Base-by-base conservation (phyloP, 306 rosid genomes). In the Cucurbita pepo region DNA sequence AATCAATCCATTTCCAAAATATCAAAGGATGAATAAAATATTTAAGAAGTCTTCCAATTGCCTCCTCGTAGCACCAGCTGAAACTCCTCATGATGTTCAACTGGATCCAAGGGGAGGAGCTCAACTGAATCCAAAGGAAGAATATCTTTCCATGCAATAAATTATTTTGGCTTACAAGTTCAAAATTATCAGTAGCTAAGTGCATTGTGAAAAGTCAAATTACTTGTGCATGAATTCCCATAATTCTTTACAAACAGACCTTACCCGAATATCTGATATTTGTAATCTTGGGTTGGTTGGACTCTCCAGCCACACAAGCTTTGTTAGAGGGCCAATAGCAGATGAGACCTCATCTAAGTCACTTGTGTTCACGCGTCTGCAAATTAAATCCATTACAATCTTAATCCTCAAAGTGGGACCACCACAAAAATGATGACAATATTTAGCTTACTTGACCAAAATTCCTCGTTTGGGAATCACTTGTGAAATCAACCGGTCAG, bases 241-340 rank as follows among this genome's bases (percentile, higher is more conserved):
- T 36, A 81, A 74, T 61, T 79, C 40, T 70, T 72, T 76, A 74
- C 53, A 51, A 51, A 44, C 4, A 73, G 64, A 81, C 38, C 94
- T 81, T 86, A 94, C 98, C 56, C 85, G 88, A 81, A 94, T 90
- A 90, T 94, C 88, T 66, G 85, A 86, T 74, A 94, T 81, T 71
- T 79, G 91, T 78, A 73, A 72, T 37, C 94, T 93, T 66, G 98
- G 97, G 79, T 94, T 90, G 76, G 98, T 89, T 47, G 97, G 97
- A 82, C 91, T 90, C 89, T 94, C 98, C 77, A 87, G 80, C 98
- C 98, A 89, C 82, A 94, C 92, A 78, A 89, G 97, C 90, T 90
- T 94, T 10, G 96, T 90, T 80, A 15, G 40, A 61, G 91, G 88
- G 62, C 96, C 90, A 82, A 94, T 83, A 38, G 95, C 88, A 74